Conservation (phyloP, 2,329 filamentous ascomycete genomes). For the Colletotrichum sansevieriae region DNA sequence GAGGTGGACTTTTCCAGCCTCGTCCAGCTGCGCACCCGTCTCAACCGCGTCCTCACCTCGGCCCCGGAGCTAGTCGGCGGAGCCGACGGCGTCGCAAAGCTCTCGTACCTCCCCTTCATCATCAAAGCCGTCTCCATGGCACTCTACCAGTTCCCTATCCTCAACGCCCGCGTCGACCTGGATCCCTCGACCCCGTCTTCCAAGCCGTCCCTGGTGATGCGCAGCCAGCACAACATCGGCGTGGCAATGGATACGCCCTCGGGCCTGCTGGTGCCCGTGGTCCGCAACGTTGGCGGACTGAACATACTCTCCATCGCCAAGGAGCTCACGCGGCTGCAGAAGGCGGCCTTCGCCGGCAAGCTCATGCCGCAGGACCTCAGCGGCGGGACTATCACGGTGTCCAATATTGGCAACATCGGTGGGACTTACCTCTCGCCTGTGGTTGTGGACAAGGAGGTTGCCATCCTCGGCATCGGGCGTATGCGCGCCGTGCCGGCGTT, state of each 20-base stretch:
- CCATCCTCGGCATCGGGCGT: conserved; percentile 89
- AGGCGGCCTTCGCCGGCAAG: conserved; percentile 79
- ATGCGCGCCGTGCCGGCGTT: conserved; percentile 87
- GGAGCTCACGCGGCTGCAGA: conserved; percentile 81
- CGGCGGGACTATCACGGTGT: conserved; percentile 93
- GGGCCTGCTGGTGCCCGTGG: conserved; percentile 91
- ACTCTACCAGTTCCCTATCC: conserved; percentile 82
- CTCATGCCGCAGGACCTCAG: conserved; percentile 80
- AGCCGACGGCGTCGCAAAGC: conserved; percentile 66
- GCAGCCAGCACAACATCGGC: conserved; percentile 92
- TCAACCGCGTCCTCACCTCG: conserved; percentile 74
- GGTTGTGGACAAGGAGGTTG: conserved; percentile 90
- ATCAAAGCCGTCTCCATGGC: conserved; percentile 91
- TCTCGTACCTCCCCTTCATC: conserved; percentile 94
- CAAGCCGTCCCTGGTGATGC: conserved; percentile 83
- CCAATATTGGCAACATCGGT: conserved; percentile 95
- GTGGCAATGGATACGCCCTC: conserved; percentile 93
- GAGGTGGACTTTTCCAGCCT: conserved; percentile 86
- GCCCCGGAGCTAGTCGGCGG: conserved; percentile 60
- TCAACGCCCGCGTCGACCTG: conserved; percentile 86
- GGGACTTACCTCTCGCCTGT: conserved; percentile 93
- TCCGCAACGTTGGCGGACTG: conserved; percentile 83
- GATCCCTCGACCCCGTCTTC: conserved; percentile 55
- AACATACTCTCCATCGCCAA: conserved; percentile 83
- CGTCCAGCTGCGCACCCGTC: conserved; percentile 76